These are phyloP conservation scores for Tricholoma terreum DNA, from an alignment of 768 basidiomycete genomes.

Conservation along the genomic window DNA sequence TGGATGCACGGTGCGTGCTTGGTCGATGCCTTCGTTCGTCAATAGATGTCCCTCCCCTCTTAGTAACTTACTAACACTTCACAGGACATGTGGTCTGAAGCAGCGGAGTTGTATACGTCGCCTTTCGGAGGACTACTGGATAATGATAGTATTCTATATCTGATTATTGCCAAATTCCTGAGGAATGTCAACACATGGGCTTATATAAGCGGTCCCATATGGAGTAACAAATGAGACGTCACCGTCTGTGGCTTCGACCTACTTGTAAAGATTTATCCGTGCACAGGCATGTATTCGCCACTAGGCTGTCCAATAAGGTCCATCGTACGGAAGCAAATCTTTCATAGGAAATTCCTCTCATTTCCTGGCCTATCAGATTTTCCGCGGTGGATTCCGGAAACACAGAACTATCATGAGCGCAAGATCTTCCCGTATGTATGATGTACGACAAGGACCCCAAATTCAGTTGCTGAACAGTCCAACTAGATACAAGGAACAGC, in stretches of 20 bases:
- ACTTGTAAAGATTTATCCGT: slow-evolving; percentile 1
- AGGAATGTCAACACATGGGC: too few species aligned
- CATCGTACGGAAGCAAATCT: slow-evolving; percentile 1
- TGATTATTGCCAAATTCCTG: too few species aligned
- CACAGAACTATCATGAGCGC: slow-evolving; percentile 74
- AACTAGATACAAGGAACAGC: slow-evolving; percentile 66
- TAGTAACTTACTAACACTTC: neutral
- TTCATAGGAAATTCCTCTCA: slow-evolving; percentile 41
- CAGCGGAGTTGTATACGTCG: too few species aligned
- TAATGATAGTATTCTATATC: too few species aligned
- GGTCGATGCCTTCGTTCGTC: neutral
- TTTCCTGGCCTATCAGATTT: slow-evolving; percentile 48
- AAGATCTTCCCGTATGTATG: slow-evolving; percentile 83
- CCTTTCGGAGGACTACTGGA: too few species aligned
- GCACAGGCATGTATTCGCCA: slow-evolving; percentile 5
- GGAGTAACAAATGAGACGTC: too few species aligned
- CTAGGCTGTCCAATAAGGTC: slow-evolving; percentile 8
- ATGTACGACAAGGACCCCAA: slow-evolving; percentile 2
- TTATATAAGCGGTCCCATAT: too few species aligned
- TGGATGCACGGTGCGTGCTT: neutral
- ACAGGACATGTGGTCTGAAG: neutral
- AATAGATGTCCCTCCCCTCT: neutral
- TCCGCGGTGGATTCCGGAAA: slow-evolving; percentile 40
- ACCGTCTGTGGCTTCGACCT: neutral
- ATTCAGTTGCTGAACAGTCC: slow-evolving; percentile 8